Evolutionary conservation across 2,329 filamentous ascomycete genomes (phyloP).

Genomic region (Pseudocercospora fuligena): DNA sequence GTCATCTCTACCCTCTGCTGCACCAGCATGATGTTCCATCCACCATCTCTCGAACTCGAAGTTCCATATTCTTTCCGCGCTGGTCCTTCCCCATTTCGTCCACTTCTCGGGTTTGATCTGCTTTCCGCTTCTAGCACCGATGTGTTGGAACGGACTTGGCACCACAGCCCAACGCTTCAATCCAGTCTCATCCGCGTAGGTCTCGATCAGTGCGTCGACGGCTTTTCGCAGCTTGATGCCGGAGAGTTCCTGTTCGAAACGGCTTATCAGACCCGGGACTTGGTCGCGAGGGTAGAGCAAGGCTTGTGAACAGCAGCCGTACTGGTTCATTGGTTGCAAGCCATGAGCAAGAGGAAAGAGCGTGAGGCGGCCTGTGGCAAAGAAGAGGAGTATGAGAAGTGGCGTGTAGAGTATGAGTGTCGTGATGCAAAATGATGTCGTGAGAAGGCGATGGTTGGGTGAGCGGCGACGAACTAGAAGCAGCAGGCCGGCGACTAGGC

Average conservation of each 20-base stretch:
- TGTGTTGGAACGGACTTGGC: conserved; percentile 52
- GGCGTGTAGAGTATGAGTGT: conserved; percentile 32
- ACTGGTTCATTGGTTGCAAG: conserved; percentile 48
- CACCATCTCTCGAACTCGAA: conserved; percentile 43
- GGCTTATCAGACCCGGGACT: conserved; percentile 37
- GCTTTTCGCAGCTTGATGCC: conserved; percentile 30
- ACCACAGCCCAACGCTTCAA: conserved; percentile 49
- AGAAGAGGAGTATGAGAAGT: conserved; percentile 44
- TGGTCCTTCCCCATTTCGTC: conserved; percentile 39
- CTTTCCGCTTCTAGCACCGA: conserved; percentile 49
- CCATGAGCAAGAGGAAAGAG: conserved; percentile 44
- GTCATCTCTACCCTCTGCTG: not conserved
- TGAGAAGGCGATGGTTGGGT: conserved; percentile 18
- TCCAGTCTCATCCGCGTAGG: conserved; percentile 46
- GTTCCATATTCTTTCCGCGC: conserved; percentile 46
- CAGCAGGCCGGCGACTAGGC: conserved; percentile 7
- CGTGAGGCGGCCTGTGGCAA: conserved; percentile 48
- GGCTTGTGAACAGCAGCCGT: conserved; percentile 52
- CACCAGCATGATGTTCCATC: not conserved
- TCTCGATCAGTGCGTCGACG: conserved; percentile 49
- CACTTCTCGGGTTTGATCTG: conserved; percentile 29
- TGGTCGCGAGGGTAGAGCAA: conserved; percentile 49
- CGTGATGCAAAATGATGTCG: conserved; percentile 34
- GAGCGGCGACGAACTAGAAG: conserved; percentile 11
- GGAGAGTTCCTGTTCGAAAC: conserved; percentile 32